Conservation (phyloP, 2,329 filamentous ascomycete species). For the Teratosphaeria epicoccoides region DNA sequence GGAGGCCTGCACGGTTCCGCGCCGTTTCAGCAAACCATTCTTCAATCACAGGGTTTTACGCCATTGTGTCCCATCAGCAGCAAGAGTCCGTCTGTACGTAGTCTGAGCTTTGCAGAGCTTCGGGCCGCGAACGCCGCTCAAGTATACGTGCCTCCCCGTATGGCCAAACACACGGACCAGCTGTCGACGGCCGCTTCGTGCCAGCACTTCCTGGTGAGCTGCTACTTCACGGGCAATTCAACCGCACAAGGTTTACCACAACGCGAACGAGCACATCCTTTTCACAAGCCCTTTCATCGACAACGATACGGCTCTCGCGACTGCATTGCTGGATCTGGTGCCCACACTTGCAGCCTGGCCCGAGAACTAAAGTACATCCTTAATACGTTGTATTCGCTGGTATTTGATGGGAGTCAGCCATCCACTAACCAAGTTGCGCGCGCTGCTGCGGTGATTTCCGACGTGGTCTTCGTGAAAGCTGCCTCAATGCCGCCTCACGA, state of each 20-base stretch:
- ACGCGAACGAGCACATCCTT: conserved; percentile 34
- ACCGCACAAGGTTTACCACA: conserved; percentile 37
- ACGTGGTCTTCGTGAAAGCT: conserved; percentile 30
- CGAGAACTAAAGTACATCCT: conserved; percentile 32
- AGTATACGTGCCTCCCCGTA: conserved; percentile 30
- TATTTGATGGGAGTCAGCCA: conserved; percentile 35
- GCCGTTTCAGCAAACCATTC: conserved; percentile 37
- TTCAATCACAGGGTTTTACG: conserved; percentile 37
- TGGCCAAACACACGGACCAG: conserved; percentile 35
- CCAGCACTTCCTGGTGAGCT: conserved; percentile 37
- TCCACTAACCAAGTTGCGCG: conserved; percentile 37
- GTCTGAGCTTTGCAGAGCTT: conserved; percentile 30
- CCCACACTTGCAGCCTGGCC: conserved; percentile 22
- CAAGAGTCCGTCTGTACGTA: conserved; percentile 34
- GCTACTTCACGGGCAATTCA: conserved; percentile 35
- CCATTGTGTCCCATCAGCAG: conserved; percentile 23
- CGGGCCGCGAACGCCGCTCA: conserved; percentile 37
- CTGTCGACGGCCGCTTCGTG: conserved; percentile 39
- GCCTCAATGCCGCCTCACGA: background rate
- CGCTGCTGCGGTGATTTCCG: conserved; percentile 31
- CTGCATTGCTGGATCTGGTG: conserved; percentile 18
- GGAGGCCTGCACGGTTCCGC: conserved; percentile 34
- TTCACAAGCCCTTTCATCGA: conserved; percentile 33
- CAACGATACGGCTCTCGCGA: conserved; percentile 22
- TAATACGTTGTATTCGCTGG: conserved; percentile 39